A percentile compares a stretch with the other conserved stretches of the same genome.
These are phyloP conservation scores for Mycena pura DNA, from an alignment of 768 basidiomycete genomes.

Conservation along the genomic window DNA sequence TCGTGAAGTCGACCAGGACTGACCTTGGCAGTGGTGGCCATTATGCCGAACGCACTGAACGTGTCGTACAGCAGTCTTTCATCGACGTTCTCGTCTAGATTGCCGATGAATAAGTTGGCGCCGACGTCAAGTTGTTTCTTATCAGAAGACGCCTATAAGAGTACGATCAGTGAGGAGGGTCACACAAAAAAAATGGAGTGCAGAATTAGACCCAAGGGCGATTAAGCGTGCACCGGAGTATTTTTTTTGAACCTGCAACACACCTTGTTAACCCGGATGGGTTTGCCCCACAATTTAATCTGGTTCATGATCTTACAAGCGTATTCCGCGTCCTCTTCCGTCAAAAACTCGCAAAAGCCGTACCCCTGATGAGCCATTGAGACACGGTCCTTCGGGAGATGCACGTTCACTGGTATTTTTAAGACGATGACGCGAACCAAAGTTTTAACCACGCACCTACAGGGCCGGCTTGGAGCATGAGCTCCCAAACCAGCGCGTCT, in stretches of 20 bases:
- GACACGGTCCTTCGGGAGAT: constrained; percentile 97
- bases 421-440: background rate
- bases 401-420: constrained; percentile 81
- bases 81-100: constrained; percentile 94
- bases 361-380: constrained; percentile 99
- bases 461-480: constrained; percentile 99
- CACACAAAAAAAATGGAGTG: constrained; percentile 5
- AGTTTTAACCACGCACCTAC: constrained; percentile 72
- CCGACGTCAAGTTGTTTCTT: constrained; percentile 98
- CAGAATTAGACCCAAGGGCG: constrained; percentile 10
- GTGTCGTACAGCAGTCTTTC: constrained; percentile 93
- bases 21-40: constrained; percentile 91
- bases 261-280: constrained; percentile 98
- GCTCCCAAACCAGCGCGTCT: constrained; percentile 95
- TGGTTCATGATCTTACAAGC: constrained; percentile 99
- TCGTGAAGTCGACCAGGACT: constrained; percentile 28
- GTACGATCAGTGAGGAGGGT: constrained; percentile 22
- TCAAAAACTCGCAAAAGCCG: constrained; percentile 99
- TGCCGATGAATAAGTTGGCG: constrained; percentile 96
- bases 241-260: constrained; percentile 38
- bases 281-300: constrained; percentile 99
- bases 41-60: constrained; percentile 92
- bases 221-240: constrained; percentile 15
- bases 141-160: constrained; percentile 88
- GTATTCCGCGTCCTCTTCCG: constrained; percentile 99